A percentile compares a stretch with the other conserved stretches of the same genome.
Evolutionary conservation across 2,329 filamentous ascomycete species (phyloP).

Genomic region (Aureobasidium mangrovei): DNA sequence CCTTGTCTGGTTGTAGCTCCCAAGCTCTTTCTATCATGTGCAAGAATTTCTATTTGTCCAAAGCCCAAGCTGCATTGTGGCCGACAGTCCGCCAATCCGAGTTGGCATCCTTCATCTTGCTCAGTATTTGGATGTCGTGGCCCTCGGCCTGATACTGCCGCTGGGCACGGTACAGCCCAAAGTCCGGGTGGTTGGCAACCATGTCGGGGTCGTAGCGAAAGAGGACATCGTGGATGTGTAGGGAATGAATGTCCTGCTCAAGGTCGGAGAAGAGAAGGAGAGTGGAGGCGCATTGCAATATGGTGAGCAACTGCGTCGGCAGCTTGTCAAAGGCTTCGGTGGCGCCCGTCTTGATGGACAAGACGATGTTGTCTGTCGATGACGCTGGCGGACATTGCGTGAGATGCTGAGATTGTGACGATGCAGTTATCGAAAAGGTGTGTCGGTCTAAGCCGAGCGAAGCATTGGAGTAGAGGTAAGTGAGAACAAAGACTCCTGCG

Average conservation of each 20-base stretch:
- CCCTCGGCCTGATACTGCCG: conserved; percentile 18
- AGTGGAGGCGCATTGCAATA: conserved; percentile 47
- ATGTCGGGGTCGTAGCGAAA: conserved; percentile 28
- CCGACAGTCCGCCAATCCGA: conserved; percentile 16
- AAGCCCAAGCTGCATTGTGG: conserved; percentile 29
- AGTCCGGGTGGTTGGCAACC: conserved; percentile 17
- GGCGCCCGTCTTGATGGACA: conserved; percentile 51
- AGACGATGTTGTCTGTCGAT: conserved; percentile 42
- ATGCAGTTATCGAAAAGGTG: not conserved
- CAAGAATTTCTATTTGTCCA: conserved; percentile 47
- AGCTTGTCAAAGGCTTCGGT: conserved; percentile 49
- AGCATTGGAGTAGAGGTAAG: conserved; percentile 1
- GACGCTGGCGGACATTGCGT: conserved; percentile 12
- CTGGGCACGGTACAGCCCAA: conserved; percentile 20
- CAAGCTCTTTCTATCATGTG: conserved; percentile 43
- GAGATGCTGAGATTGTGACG: not conserved
- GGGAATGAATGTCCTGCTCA: conserved; percentile 43
- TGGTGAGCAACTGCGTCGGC: conserved; percentile 46
- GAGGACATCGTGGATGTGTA: conserved; percentile 43
- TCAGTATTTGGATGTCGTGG: conserved; percentile 16
- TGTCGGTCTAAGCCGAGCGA: not conserved
- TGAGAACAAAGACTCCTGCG: not conserved
- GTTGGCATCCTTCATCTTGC: conserved; percentile 12
- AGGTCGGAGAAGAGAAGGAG: conserved; percentile 53
- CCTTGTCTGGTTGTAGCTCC: conserved; percentile 34